phyloP scores from a whole-genome alignment of 1,139 yeast species.

The Komagataea norvegica region DNA sequence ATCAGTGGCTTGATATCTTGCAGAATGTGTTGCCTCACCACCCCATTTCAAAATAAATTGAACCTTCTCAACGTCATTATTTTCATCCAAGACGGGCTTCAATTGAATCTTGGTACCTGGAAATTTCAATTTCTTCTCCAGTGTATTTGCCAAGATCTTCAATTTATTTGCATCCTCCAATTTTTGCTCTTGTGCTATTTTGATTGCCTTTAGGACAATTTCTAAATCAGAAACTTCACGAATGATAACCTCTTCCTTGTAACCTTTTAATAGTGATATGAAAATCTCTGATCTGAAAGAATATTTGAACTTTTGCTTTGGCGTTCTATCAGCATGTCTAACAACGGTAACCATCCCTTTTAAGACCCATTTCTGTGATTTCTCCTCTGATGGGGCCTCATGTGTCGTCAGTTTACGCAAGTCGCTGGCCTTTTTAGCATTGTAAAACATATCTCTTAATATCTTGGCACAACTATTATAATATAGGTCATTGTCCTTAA shows the following conservation, averaged over 20 bases:
- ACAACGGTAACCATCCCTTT: slow-evolving; percentile 90
- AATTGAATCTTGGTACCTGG: slow-evolving; percentile 97
- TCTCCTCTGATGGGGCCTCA: slow-evolving; percentile 48
- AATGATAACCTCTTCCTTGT: slow-evolving; percentile 91
- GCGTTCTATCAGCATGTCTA: slow-evolving; percentile 97
- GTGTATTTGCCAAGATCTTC: slow-evolving; percentile 69
- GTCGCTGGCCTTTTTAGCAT: slow-evolving; percentile 53
- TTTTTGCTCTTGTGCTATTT: slow-evolving; percentile 69
- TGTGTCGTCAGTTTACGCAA: slow-evolving; percentile 29
- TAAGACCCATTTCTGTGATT: slow-evolving; percentile 94
- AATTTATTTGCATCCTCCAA: slow-evolving; percentile 80
- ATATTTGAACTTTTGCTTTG: slow-evolving; percentile 97
- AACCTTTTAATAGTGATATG: slow-evolving; percentile 85
- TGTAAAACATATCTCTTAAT: slow-evolving; percentile 64
- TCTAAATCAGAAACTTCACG: slow-evolving; percentile 82
- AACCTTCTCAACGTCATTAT: slow-evolving; percentile 84
- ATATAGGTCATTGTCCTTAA: slow-evolving; percentile 83
- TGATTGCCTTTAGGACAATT: slow-evolving; percentile 81
- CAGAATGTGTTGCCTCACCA: slow-evolving; percentile 99
- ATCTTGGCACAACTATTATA: slow-evolving; percentile 82
- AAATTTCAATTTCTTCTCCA: slow-evolving; percentile 81
- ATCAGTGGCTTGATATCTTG: slow-evolving; percentile 89
- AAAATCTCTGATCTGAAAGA: slow-evolving; percentile 87
- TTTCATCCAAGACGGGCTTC: slow-evolving; percentile 74
- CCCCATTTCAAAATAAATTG: slow-evolving; percentile 98